Evolutionary conservation across 2,329 filamentous ascomycete genomes (phyloP), one percentile per base, ranked within the genome.

Genomic region (Coniochaeta prunicola): DNA sequence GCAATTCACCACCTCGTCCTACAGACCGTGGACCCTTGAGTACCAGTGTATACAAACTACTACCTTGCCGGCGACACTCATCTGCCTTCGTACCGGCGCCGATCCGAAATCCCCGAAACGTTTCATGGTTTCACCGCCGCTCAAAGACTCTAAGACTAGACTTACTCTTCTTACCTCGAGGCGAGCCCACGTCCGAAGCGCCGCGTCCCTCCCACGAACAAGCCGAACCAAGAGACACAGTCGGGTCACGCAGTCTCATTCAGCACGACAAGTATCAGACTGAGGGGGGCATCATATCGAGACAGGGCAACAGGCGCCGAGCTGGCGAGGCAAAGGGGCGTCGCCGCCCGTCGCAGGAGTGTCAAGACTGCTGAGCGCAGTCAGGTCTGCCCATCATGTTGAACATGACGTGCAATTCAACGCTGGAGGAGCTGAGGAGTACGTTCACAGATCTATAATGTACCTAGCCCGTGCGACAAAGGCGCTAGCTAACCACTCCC

Each of bases 391-490:
- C 30, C 53, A 55, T 34, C 26, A 56, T 56, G 36, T 57, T 10
- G n/a, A 74, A 74, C 63, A 58, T 71, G 19, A 74, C 72, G 38
- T 77, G 76, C 64, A 77, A 77, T 61, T 68, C 72, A 36, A 77
- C 76, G 59, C 64, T 77, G 65, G 75, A 77, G 64, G 71, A 75
- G 59, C 68, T 77, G 67, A 71, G 68, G 66, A 77, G 74, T 77
- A 70, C 21, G 73, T 31, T n/a, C 4, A 7, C n/a, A n/a, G n/a
- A n/a, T n/a, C n/a, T n/a, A n/a, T n/a, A n/a, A n/a, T n/a, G n/a
- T n/a, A n/a, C n/a, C n/a, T n/a, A n/a, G n/a, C n/a, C n/a, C n/a
- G n/a, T n/a, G n/a, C n/a, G n/a, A n/a, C n/a, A n/a, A n/a, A n/a
- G n/a, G n/a, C n/a, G n/a, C n/a, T n/a, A 38, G 17, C 36, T 54